A percentile compares a stretch with the other conserved stretches of the same genome.
Conservation (phyloP, 306 rosid species). For the Trifolium repens region DNA sequence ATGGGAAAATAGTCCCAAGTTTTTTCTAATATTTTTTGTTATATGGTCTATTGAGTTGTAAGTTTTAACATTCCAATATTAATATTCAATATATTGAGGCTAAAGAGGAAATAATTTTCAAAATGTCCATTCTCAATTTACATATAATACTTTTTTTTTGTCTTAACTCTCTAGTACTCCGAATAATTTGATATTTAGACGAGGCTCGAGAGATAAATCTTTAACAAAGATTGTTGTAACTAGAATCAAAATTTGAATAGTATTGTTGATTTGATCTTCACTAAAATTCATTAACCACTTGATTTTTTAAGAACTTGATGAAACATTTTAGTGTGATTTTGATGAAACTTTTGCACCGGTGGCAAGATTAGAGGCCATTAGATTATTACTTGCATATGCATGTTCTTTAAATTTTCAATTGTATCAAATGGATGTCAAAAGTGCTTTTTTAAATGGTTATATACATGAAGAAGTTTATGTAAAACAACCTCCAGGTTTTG, state of each 20-base stretch:
- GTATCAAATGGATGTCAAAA: too few species aligned
- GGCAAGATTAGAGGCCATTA: too few species aligned
- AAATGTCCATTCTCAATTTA: constrained; percentile 23
- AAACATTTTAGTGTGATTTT: background rate
- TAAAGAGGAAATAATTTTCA: constrained; percentile 34
- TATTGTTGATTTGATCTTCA: background rate
- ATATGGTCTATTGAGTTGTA: constrained; percentile 38
- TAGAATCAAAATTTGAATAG: background rate
- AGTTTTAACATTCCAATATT: constrained; percentile 34
- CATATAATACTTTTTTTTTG: background rate
- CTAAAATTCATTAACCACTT: too few species aligned
- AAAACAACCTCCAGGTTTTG: too few species aligned
- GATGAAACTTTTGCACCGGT: too few species aligned
- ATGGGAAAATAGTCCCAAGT: constrained; percentile 26
- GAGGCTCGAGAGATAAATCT: too few species aligned
- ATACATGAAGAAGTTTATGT: too few species aligned
- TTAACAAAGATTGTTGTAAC: background rate
- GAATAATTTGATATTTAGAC: too few species aligned
- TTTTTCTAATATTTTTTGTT: constrained; percentile 38
- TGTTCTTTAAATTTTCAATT: too few species aligned
- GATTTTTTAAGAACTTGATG: background rate
- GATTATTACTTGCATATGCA: too few species aligned
- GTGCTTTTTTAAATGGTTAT: too few species aligned
- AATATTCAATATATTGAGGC: constrained; percentile 22
- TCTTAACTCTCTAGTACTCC: background rate